Percentiles rank a stretch among this genome's conserved stretches.
phyloP scores from a whole-genome alignment of 345 rosid species.

The Aquilaria malaccensis region DNA sequence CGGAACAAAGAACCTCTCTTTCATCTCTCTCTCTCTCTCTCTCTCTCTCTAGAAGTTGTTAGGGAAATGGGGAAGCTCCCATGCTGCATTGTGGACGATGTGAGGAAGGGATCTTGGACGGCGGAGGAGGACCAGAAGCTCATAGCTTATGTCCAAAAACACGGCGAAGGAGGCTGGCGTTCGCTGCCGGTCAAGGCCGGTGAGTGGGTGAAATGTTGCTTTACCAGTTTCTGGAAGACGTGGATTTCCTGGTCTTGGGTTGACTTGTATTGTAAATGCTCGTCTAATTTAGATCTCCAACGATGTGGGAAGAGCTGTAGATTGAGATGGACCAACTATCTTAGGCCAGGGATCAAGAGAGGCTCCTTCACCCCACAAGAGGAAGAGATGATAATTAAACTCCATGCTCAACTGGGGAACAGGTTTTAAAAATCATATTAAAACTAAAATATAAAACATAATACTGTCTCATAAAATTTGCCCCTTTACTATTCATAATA shows the following conservation, averaged over 20 bases:
- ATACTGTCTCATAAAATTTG: too few relatives aligned
- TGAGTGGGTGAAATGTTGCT: slow-evolving; percentile 6
- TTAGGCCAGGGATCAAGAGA: slow-evolving; percentile 45
- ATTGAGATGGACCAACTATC: slow-evolving; percentile 46
- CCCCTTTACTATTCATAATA: too few relatives aligned
- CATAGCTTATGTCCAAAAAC: slow-evolving; percentile 24
- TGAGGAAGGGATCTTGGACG: slow-evolving; percentile 49
- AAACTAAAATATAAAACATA: too few relatives aligned
- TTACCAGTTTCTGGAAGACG: neutral
- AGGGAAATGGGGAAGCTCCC: slow-evolving; percentile 31
- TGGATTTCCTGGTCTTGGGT: neutral
- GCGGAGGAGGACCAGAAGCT: slow-evolving; percentile 45
- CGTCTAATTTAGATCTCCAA: slow-evolving; percentile 23
- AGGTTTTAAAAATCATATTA: slow-evolving; percentile 14
- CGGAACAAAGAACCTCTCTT: too few relatives aligned
- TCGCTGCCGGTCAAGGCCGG: slow-evolving; percentile 46
- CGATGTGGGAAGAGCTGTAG: slow-evolving; percentile 52
- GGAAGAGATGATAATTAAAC: slow-evolving; percentile 31
- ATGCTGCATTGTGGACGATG: slow-evolving; percentile 22
- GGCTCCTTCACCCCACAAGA: slow-evolving; percentile 37
- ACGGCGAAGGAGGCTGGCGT: slow-evolving; percentile 52
- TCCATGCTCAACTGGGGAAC: slow-evolving; percentile 43
- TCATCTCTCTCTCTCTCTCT: too few relatives aligned
- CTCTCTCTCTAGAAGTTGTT: too few relatives aligned
- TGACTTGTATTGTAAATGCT: neutral